A percentile compares a stretch with the other conserved stretches of the same genome.
Evolutionary conservation across 2,329 filamentous ascomycete genomes (phyloP).

Genomic region (Calcarisporium arbuscula): DNA sequence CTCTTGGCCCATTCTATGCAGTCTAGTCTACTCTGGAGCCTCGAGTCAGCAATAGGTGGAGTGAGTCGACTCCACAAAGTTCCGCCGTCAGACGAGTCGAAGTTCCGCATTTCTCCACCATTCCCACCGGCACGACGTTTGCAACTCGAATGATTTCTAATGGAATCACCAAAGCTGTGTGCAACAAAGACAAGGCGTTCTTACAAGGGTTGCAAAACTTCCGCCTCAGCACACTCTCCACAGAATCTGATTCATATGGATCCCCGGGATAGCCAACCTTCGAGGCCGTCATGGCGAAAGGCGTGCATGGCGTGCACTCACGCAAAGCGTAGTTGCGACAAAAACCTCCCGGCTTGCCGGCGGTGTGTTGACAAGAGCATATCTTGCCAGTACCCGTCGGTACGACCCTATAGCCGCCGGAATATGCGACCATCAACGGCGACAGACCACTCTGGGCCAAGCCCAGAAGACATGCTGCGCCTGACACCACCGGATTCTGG

Average conservation of each 20-base stretch:
- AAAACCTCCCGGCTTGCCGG: slow-evolving; percentile 23
- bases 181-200: slow-evolving; percentile 5
- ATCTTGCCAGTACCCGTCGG: slow-evolving; percentile 15
- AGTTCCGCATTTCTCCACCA: neutral
- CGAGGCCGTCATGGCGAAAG: slow-evolving; percentile 15
- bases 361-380: slow-evolving; percentile 22
- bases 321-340: slow-evolving; percentile 31
- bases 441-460: neutral
- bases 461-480: neutral
- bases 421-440: neutral
- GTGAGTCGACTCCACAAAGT: too few species aligned
- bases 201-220: neutral
- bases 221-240: neutral
- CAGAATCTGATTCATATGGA: neutral
- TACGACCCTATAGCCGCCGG: slow-evolving; percentile 8
- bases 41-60: too few species aligned
- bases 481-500: neutral
- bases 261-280: slow-evolving; percentile 5
- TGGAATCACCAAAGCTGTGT: too few species aligned
- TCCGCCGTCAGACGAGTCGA: slow-evolving; percentile 6
- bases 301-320: slow-evolving; percentile 28
- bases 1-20: too few species aligned
- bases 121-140: neutral
- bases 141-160: too few species aligned
- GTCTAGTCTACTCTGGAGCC: too few species aligned